Base-by-base conservation (phyloP, 805 yeast species). In the Saccharomycopsis fibuligera region DNA sequence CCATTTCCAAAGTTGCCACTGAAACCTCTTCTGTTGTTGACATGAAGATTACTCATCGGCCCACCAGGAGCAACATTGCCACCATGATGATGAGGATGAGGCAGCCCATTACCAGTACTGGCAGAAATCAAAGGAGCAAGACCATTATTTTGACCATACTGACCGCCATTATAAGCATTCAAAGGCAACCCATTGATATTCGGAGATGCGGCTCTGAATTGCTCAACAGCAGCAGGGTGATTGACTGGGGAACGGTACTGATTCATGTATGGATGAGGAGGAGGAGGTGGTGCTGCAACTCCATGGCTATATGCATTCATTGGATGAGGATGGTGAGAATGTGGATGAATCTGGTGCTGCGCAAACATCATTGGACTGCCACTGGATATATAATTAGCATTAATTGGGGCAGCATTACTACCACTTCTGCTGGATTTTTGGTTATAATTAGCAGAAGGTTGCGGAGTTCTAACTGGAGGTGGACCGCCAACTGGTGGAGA, bases 1-100 rank as follows among this genome's bases (percentile, higher is more conserved):
- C 31, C 37, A 37, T 47, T 42, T 30, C 30, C 29, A 16, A 39
- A 39, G 19, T 22, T 40, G 19, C 24, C 35, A 16, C 24, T 42
- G 17, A 39, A 39, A 9, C 10, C 8, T 29, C 39, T 39, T 16
- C 21, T 29, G 10, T 19, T 27, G 27, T 21, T 37, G 12, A 12
- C 12, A 22, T 31, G 35, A 9, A 5, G 5, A 35, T 36, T 24
- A 35, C 23, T 14, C 12, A 36, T 10, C 14, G 31, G 17, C 4
- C 41, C 41, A 38, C 25, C 25, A 24, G 25, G 27, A 3, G 41
- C 14, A 2, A 38, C 23, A 38, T 24, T 38, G 5, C 12, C 16
- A 21, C 19, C 24, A 41, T 4, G 21, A 14, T 29, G 33, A 9
- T 27, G 35, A 9, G 27, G 35, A 5, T 19, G 33, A 12, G 31